Evolutionary conservation across 192 early-diverging fungal species (phyloP).

Genomic region (Podila clonocystis): DNA sequence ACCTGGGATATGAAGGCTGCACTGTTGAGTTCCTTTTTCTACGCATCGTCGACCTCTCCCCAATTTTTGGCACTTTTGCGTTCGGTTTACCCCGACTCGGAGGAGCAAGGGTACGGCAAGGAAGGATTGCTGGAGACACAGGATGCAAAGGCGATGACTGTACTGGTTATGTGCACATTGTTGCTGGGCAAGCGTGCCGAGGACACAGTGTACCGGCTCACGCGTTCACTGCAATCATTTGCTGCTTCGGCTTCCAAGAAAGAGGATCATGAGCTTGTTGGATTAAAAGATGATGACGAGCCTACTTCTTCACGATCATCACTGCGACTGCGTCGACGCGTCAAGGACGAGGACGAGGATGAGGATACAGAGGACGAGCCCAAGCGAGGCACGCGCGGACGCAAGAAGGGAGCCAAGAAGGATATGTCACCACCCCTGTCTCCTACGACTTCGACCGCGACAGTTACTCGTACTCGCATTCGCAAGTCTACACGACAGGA

Average conservation of each 20-base stretch:
- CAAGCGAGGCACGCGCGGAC: conserved; percentile 23
- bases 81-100: not conserved
- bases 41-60: conserved; percentile 42
- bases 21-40: conserved; percentile 35
- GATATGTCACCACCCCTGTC: not conserved
- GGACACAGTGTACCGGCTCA: conserved; percentile 7
- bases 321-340: not conserved
- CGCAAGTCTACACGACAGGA: conserved; percentile 35
- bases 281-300: not conserved
- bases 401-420: conserved; percentile 28
- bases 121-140: conserved; percentile 28
- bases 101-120: not conserved
- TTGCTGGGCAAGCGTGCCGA: conserved; percentile 40
- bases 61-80: conserved; percentile 28
- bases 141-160: conserved; percentile 49
- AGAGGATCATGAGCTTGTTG: not conserved
- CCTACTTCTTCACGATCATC: not conserved
- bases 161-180: conserved; percentile 36
- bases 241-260: conserved; percentile 6
- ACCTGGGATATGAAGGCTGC: conserved; percentile 49
- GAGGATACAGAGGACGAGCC: conserved; percentile 15
- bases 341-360: conserved; percentile 9
- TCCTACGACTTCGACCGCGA: not conserved
- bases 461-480: conserved; percentile 6
- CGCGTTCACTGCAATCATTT: conserved; percentile 2